Conservation (phyloP, 2,329 filamentous ascomycete species). For the Sarocladium brachiariae region DNA sequence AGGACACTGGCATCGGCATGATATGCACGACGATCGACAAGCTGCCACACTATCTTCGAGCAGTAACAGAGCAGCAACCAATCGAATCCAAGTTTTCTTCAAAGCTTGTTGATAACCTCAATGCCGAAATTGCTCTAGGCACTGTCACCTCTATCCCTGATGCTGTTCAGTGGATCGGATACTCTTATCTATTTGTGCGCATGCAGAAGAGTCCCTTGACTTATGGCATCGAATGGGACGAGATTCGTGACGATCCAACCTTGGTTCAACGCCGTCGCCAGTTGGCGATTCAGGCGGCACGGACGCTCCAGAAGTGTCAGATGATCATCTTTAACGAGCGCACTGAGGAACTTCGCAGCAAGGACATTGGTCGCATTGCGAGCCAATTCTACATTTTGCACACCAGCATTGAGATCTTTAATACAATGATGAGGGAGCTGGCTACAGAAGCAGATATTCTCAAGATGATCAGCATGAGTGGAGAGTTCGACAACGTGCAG, state of each 20-base stretch:
- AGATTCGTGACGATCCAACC: constrained; percentile 80
- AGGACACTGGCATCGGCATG: constrained; percentile 95
- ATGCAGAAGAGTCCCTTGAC: constrained; percentile 89
- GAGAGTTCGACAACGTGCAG: constrained; percentile 96
- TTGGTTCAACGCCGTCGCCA: constrained; percentile 80
- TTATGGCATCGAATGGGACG: constrained; percentile 93
- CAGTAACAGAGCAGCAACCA: constrained; percentile 90
- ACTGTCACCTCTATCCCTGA: constrained; percentile 93
- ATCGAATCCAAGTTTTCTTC: constrained; percentile 96
- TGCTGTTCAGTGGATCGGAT: constrained; percentile 94
- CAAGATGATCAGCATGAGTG: constrained; percentile 95
- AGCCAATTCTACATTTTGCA: constrained; percentile 97
- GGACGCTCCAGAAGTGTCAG: constrained; percentile 82
- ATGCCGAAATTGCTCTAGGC: constrained; percentile 87
- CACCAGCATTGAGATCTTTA: constrained; percentile 92
- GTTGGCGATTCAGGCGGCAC: constrained; percentile 81
- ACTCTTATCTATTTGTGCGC: constrained; percentile 93
- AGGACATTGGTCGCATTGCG: constrained; percentile 92
- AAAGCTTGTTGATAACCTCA: constrained; percentile 92
- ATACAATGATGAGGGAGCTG: constrained; percentile 80
- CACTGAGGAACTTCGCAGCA: constrained; percentile 87
- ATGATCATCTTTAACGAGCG: constrained; percentile 99
- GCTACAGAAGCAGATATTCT: constrained; percentile 88
- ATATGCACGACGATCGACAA: constrained; percentile 97
- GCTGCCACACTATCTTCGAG: constrained; percentile 80